phyloP scores from a whole-genome alignment of 176 grass and related monocot genomes.

The Hyparrhenia diplandra region DNA sequence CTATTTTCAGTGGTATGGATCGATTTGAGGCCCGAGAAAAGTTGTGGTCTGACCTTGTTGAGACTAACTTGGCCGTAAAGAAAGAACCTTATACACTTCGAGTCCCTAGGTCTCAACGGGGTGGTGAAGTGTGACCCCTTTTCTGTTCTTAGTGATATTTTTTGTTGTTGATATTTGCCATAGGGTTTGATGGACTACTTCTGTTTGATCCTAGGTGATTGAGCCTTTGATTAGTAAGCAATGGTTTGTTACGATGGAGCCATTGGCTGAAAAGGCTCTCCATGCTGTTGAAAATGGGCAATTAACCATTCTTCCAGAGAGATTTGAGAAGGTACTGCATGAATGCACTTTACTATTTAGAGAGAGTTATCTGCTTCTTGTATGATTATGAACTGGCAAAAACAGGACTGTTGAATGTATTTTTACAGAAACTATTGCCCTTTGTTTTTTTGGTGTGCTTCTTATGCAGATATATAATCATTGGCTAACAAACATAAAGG shows the following conservation, averaged over 20 bases:
- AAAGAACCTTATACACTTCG: slow-evolving; percentile 84
- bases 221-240: slow-evolving; percentile 99
- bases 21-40: slow-evolving; percentile 94
- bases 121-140: slow-evolving; percentile 84
- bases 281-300: slow-evolving; percentile 73
- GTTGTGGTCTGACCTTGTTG: slow-evolving; percentile 90
- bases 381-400: too few species aligned
- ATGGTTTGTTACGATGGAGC: slow-evolving; percentile 99
- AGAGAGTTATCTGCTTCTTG: slow-evolving; percentile 10
- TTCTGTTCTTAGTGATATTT: slow-evolving; percentile 26
- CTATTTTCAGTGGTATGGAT: slow-evolving; percentile 75
- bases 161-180: slow-evolving; percentile 9
- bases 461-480: slow-evolving; percentile 94
- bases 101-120: slow-evolving; percentile 96
- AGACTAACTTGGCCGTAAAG: slow-evolving; percentile 87
- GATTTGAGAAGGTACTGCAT: slow-evolving; percentile 91
- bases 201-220: slow-evolving; percentile 64
- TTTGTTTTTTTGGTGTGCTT: neutral
- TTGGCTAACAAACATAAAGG: slow-evolving; percentile 99
- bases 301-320: slow-evolving; percentile 93
- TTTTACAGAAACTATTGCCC: slow-evolving; percentile 11
- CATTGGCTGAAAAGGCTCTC: slow-evolving; percentile 87
- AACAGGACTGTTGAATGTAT: too few species aligned
- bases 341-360: neutral
- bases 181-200: slow-evolving; percentile 32